These are phyloP conservation scores for Alternaria conjuncta DNA, from an alignment of 2,329 filamentous ascomycete species.

Conservation along the genomic window DNA sequence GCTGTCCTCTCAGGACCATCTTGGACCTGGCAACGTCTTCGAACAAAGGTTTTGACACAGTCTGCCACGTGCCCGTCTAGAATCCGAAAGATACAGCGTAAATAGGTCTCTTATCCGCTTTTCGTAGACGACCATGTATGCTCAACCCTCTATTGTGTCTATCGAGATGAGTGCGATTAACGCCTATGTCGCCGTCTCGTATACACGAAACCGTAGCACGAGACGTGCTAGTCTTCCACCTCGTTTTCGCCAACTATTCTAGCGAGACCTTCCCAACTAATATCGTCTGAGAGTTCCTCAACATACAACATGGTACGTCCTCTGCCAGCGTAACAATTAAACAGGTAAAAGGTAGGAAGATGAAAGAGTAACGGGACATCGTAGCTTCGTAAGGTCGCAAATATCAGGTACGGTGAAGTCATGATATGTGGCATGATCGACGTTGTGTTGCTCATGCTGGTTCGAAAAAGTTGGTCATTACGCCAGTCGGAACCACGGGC, in stretches of 20 bases:
- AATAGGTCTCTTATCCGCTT: background rate
- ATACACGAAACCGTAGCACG: background rate
- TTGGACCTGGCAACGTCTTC: background rate
- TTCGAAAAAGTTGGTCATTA: background rate
- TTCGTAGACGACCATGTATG: background rate
- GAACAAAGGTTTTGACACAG: background rate
- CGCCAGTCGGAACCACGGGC: background rate
- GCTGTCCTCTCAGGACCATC: background rate
- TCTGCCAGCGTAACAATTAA: background rate
- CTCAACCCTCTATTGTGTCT: background rate
- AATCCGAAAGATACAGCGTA: background rate
- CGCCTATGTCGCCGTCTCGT: background rate
- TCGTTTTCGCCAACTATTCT: background rate
- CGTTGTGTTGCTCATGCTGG: background rate
- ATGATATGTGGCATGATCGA: background rate
- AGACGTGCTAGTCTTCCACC: background rate
- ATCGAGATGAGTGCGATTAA: background rate
- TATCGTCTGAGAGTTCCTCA: background rate
- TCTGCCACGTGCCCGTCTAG: background rate
- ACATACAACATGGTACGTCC: background rate
- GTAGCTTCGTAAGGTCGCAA: background rate
- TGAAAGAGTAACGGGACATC: accelerated
- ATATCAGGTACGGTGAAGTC: background rate
- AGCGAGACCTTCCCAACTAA: background rate
- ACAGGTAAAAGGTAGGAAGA: background rate